Percentiles rank a stretch among this genome's conserved stretches.
phyloP scores from a whole-genome alignment of 192 early-diverging fungal genomes.

The Coemansia aciculifera region DNA sequence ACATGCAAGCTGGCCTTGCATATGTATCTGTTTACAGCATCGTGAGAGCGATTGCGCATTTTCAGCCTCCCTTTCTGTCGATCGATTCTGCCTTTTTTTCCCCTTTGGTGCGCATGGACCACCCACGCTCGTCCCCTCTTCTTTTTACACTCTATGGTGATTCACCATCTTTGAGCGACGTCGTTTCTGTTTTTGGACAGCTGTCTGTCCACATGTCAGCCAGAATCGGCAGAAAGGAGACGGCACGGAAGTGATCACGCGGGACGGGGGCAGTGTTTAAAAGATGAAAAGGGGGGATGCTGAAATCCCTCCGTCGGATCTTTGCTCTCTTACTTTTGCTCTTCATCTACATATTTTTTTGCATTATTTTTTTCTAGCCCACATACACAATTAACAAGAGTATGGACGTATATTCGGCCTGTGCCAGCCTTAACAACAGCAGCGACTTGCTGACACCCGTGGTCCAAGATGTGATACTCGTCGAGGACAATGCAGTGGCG shows the following conservation, averaged over 20 bases:
- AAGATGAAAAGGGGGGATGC: background rate
- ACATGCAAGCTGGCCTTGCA: background rate
- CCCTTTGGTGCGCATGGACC: conserved; percentile 4
- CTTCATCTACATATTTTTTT: no score
- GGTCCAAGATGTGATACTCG: background rate
- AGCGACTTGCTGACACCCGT: conserved; percentile 5
- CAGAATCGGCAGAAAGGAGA: background rate
- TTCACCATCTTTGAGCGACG: background rate
- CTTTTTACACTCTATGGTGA: background rate
- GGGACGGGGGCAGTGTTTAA: background rate
- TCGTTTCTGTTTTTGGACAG: background rate
- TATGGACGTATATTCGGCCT: conserved; percentile 9
- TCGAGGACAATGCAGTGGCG: conserved; percentile 1
- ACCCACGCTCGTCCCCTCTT: background rate
- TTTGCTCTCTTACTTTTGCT: background rate
- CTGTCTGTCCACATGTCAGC: background rate
- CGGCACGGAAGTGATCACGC: background rate
- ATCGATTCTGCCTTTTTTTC: background rate
- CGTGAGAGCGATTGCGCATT: background rate
- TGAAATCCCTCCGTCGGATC: background rate
- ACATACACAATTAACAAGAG: background rate
- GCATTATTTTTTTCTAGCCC: background rate
- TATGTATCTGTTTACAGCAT: background rate
- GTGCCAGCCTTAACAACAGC: conserved; percentile 7
- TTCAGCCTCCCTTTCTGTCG: background rate